Conservation (phyloP, 768 basidiomycete species). For the Udeniomyces megalosporus region DNA sequence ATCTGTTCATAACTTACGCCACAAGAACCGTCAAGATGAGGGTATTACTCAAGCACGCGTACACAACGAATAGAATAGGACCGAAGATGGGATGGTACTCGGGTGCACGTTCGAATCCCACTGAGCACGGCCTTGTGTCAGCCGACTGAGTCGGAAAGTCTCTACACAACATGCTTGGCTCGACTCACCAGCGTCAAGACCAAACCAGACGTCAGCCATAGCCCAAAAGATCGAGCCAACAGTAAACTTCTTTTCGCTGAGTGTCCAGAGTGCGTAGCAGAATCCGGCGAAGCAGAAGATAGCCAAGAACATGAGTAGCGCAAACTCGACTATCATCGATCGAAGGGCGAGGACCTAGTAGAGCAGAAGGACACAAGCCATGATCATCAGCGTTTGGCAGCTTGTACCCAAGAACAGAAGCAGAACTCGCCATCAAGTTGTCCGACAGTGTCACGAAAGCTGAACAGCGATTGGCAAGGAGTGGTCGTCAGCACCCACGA, state of each 20-base stretch:
- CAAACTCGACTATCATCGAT: conserved; percentile 84
- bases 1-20: conserved; percentile 7
- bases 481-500: not conserved
- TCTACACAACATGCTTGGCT: too few relatives aligned
- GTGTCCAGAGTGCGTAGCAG: conserved; percentile 86
- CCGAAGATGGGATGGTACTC: conserved; percentile 43
- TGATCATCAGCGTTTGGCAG: not conserved
- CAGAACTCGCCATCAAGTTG: not conserved
- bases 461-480: not conserved
- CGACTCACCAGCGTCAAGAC: conserved; percentile 59
- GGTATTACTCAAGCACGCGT: conserved; percentile 84
- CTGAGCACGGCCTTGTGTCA: too few relatives aligned
- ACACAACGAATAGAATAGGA: conserved; percentile 53
- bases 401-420: not conserved
- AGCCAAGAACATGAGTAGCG: conserved; percentile 48
- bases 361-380: too few relatives aligned
- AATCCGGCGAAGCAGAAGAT: conserved; percentile 81
- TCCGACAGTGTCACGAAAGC: conserved; percentile 6
- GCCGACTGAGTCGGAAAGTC: too few relatives aligned
- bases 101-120: conserved; percentile 63
- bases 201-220: conserved; percentile 82
- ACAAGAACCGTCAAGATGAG: conserved; percentile 46
- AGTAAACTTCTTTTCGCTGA: conserved; percentile 32
- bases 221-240: conserved; percentile 59
- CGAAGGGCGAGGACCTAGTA: conserved; percentile 35